phyloP scores from a whole-genome alignment of 164 flowering plant species.

The Magnolia sinica region DNA sequence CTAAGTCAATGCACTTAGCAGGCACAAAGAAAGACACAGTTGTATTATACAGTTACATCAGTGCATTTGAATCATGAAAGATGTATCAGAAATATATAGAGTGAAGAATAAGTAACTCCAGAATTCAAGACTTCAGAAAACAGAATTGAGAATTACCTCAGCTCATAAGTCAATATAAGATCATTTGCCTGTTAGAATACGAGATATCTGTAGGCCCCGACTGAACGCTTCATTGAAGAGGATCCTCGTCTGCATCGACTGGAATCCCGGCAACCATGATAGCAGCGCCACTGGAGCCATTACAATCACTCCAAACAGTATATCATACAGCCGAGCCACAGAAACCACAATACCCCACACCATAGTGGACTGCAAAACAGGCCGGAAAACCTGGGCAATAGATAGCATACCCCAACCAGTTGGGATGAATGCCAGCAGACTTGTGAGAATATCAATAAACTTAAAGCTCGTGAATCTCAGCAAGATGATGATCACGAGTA shows the following conservation, averaged over 20 bases:
- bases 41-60: too few relatives aligned
- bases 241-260: slow-evolving; percentile 92
- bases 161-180: slow-evolving; percentile 15
- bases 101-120: neutral
- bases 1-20: neutral
- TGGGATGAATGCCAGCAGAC: slow-evolving; percentile 82
- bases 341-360: slow-evolving; percentile 85
- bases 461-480: slow-evolving; percentile 54
- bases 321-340: slow-evolving; percentile 80
- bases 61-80: neutral
- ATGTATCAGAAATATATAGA: neutral
- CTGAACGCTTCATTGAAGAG: slow-evolving; percentile 89
- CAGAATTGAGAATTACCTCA: neutral
- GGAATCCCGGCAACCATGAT: slow-evolving; percentile 96
- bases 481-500: slow-evolving; percentile 50
- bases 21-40: too few relatives aligned
- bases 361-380: slow-evolving; percentile 63
- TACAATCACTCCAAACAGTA: slow-evolving; percentile 69
- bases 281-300: slow-evolving; percentile 87
- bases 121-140: neutral
- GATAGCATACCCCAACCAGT: slow-evolving; percentile 92
- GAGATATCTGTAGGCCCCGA: slow-evolving; percentile 88
- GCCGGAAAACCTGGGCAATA: slow-evolving; percentile 79
- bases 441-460: slow-evolving; percentile 53
- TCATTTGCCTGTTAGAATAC: slow-evolving; percentile 69